Conservation (phyloP, 2,329 filamentous ascomycete species). For the Penicillium sp. region DNA sequence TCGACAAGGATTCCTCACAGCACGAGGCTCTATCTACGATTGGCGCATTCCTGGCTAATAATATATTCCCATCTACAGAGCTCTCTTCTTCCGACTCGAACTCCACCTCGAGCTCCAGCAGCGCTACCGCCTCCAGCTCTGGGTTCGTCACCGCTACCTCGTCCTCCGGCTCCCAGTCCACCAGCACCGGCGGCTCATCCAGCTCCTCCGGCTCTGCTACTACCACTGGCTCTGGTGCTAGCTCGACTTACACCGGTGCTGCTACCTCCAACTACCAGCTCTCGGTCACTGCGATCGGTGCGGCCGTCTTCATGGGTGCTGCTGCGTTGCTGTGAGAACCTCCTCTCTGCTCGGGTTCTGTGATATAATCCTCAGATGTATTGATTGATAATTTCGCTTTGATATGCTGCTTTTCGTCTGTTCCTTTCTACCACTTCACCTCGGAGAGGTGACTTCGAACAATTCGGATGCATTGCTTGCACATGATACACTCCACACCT, state of each 20-base stretch:
- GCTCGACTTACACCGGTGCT: slow-evolving; percentile 26
- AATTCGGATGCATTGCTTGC: slow-evolving; percentile 4
- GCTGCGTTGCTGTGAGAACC: slow-evolving; percentile 41
- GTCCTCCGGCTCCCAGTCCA: slow-evolving; percentile 26
- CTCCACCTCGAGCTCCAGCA: slow-evolving; percentile 27
- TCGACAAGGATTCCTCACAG: background rate
- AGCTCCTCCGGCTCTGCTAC: slow-evolving; percentile 11
- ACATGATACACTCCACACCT: slow-evolving; percentile 13
- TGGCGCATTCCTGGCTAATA: slow-evolving; percentile 5
- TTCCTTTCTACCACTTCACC: slow-evolving; percentile 4
- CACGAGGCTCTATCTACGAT: background rate
- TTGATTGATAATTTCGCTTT: slow-evolving; percentile 18
- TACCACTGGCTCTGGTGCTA: slow-evolving; percentile 9
- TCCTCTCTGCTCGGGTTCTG: no score
- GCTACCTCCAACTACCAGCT: slow-evolving; percentile 37
- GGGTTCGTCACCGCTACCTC: slow-evolving; percentile 28
- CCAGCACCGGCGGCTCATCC: no score
- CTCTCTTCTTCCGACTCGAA: slow-evolving; percentile 12
- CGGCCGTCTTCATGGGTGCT: slow-evolving; percentile 47
- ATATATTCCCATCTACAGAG: background rate
- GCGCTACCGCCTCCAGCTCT: slow-evolving; percentile 35
- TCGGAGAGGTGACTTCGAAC: slow-evolving; percentile 3
- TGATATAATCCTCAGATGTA: slow-evolving; percentile 3
- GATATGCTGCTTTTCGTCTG: slow-evolving; percentile 16
- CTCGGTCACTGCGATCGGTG: slow-evolving; percentile 42